Evolutionary conservation across 106 monocot species (phyloP), one percentile per base, ranked within the genome.

Genomic region (Dactylorhiza incarnata): DNA sequence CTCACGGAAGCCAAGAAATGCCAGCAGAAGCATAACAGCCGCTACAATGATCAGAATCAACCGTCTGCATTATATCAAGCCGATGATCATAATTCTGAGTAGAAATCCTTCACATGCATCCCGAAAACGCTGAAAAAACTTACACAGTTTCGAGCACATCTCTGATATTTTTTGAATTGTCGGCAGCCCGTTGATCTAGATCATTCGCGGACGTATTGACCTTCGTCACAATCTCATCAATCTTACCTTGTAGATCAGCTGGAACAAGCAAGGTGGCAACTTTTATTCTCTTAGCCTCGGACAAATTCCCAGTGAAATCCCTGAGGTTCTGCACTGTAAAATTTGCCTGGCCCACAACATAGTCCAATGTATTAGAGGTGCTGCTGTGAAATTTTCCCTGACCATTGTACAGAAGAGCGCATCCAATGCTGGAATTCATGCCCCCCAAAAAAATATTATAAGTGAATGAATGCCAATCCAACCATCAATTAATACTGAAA

Each of bases 1-100:
- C 92, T 92, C 63, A 95, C 95, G 49, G 78, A 92, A 90, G 85
- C 95, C 95, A 74, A 92, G 77, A 76, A 92, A 88, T 55, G 95
- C 74, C 84, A 95, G 80, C 13, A 81, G 49, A 29, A 92, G 71
- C 92, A 92, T 95, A 53, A 86, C 90, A 22, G 88, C 83, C 51
- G 90, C 89, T 79, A 95, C 43, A 23, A 92, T 11, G 15, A 84
- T 76, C 70, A 89, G 70, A 76, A 70, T 25, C 54, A 79, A 47
- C 56, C 81, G 59, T 78, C 89, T 89, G 79, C 75, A 86, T 48
- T 5, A 49, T 24, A 48, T 26, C 9, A 24, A 65, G 29, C 10
- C 24, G 22, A 13, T 29, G 22, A 13, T 29, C 49, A 69, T 69
- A 65, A 13, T 65, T 29, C 29, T 65, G 65, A 65, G 29, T n/a